Percentiles rank a stretch among this genome's conserved stretches.
phyloP scores from a whole-genome alignment of 1,284 basidiomycete species.

The Retiboletus fuscus region DNA sequence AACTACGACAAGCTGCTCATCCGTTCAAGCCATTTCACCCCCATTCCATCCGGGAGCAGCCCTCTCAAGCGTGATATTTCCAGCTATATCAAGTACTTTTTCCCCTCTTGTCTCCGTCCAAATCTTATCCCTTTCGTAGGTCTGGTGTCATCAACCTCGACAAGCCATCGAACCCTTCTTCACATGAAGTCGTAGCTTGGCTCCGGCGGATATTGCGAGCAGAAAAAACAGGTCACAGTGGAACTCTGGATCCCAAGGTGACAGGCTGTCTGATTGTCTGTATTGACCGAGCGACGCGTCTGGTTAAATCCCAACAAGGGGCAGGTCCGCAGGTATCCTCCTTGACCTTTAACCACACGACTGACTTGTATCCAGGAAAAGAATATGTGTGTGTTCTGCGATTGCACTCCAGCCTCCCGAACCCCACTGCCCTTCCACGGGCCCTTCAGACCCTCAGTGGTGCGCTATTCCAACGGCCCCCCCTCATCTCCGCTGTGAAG shows the following conservation, averaged over 20 bases:
- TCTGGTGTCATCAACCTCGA: conserved; percentile 99
- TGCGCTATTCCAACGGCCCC: conserved; percentile 98
- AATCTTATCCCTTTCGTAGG: conserved; percentile 54
- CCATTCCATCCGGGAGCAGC: conserved; percentile 91
- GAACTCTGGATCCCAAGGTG: conserved; percentile 98
- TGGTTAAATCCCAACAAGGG: conserved; percentile 99
- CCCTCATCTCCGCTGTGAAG: conserved; percentile 99
- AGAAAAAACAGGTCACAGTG: conserved; percentile 98
- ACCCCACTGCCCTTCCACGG: conserved; percentile 88
- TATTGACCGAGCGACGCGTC: conserved; percentile 98
- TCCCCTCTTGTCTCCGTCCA: conserved; percentile 15
- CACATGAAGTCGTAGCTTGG: conserved; percentile 99
- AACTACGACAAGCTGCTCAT: conserved; percentile 98
- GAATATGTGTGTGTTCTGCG: conserved; percentile 98
- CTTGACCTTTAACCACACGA: conserved; percentile 13
- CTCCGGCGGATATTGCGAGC: conserved; percentile 94
- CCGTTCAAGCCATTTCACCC: conserved; percentile 97
- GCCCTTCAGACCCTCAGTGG: conserved; percentile 97
- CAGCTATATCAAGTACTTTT: conserved; percentile 86
- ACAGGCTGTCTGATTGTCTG: conserved; percentile 99
- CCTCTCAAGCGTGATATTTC: conserved; percentile 94
- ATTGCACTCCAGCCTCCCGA: conserved; percentile 86
- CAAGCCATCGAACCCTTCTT: conserved; percentile 99
- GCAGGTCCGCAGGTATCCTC: conserved; percentile 70
- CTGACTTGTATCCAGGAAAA: conserved; percentile 73